Evolutionary conservation across 441 rosid genomes (phyloP).

Genomic region (Manihot esculenta): DNA sequence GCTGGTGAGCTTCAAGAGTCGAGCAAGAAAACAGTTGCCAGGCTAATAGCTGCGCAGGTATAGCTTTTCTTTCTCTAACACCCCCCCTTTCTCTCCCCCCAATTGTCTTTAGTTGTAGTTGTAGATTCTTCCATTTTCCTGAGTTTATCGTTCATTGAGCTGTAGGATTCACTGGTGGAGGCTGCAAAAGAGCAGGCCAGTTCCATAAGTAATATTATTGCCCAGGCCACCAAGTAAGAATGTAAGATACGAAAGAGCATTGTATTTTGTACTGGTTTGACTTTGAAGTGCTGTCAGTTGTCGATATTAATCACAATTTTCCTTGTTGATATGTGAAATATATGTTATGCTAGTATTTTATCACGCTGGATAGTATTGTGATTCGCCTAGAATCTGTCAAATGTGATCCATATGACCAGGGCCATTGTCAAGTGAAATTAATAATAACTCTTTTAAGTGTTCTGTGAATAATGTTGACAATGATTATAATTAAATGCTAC

Average conservation of each 20-base stretch:
- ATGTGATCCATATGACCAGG: constrained; percentile 6
- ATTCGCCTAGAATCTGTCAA: constrained; percentile 2
- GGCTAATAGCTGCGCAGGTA: constrained; percentile 88
- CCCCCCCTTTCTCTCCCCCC: too few species aligned
- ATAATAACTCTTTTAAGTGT: not conserved
- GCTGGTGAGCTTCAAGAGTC: constrained; percentile 99
- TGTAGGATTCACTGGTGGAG: constrained; percentile 69
- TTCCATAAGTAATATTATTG: constrained; percentile 64
- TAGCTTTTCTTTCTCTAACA: not conserved
- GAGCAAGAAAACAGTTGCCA: constrained; percentile 92
- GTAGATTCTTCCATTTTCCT: constrained; percentile 13
- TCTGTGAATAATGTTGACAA: not conserved
- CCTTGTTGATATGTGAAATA: constrained; percentile 20
- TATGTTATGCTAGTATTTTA: constrained; percentile 10
- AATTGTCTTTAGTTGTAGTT: not conserved
- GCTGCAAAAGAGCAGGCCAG: constrained; percentile 65
- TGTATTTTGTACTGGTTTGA: constrained; percentile 17
- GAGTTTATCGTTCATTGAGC: not conserved
- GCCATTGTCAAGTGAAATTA: constrained; percentile 5
- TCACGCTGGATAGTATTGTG: constrained; percentile 11
- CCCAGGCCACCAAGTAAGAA: constrained; percentile 40
- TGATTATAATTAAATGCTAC: not conserved
- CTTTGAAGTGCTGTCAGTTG: constrained; percentile 11
- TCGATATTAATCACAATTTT: constrained; percentile 10
- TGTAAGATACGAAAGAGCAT: constrained; percentile 8